These are phyloP conservation scores for Diaporthe nobilis DNA, from an alignment of 2,329 filamentous ascomycete genomes.

Conservation along the genomic window DNA sequence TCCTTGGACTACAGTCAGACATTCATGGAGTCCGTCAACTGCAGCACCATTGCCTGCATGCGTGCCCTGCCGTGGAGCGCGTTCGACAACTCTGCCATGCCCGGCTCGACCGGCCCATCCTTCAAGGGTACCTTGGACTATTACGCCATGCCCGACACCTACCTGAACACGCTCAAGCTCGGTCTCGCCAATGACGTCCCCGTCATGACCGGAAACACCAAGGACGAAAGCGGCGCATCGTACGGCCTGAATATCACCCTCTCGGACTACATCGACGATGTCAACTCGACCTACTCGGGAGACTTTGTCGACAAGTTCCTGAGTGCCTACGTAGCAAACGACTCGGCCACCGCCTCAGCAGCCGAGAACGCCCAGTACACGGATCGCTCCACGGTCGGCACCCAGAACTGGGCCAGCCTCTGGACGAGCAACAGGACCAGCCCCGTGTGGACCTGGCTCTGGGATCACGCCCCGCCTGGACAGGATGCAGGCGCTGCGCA, in stretches of 20 bases:
- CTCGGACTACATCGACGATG: slow-evolving; percentile 44
- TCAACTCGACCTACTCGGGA: slow-evolving; percentile 44
- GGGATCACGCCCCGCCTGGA: slow-evolving; percentile 52
- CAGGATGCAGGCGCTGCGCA: slow-evolving; percentile 54
- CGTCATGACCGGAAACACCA: slow-evolving; percentile 50
- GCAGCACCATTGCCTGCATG: slow-evolving; percentile 43
- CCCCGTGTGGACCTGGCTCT: neutral
- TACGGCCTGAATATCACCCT: slow-evolving; percentile 46
- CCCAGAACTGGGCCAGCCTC: slow-evolving; percentile 45
- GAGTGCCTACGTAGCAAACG: slow-evolving; percentile 44
- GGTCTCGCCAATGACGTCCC: slow-evolving; percentile 48
- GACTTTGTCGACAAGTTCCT: slow-evolving; percentile 40
- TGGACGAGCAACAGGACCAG: slow-evolving; percentile 42
- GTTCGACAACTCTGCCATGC: slow-evolving; percentile 37
- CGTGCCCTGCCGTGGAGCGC: slow-evolving; percentile 41
- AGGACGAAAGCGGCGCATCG: slow-evolving; percentile 48
- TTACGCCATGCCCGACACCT: slow-evolving; percentile 47
- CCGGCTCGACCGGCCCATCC: slow-evolving; percentile 31
- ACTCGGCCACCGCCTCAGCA: slow-evolving; percentile 42
- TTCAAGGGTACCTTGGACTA: slow-evolving; percentile 40
- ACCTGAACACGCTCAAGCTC: slow-evolving; percentile 45
- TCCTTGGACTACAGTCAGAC: slow-evolving; percentile 38
- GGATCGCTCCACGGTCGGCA: slow-evolving; percentile 48
- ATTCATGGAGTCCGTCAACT: slow-evolving; percentile 42
- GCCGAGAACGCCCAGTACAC: slow-evolving; percentile 46